These are phyloP conservation scores for Malassezia japonica DNA, from an alignment of 1,284 basidiomycete species.

Conservation along the genomic window DNA sequence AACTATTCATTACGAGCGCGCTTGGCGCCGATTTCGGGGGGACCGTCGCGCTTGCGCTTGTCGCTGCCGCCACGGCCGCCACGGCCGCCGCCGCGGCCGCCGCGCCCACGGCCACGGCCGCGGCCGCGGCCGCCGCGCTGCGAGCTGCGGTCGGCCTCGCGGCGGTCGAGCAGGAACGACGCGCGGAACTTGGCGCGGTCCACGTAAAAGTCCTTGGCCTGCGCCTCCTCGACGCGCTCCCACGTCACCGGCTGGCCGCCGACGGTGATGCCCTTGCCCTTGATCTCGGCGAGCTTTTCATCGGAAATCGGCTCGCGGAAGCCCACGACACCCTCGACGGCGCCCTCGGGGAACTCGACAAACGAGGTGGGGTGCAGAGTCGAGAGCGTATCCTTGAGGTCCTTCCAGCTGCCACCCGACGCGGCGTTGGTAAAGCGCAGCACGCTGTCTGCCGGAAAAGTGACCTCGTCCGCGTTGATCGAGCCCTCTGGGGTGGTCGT, in stretches of 20 bases:
- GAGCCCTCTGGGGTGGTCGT: slow-evolving; percentile 60
- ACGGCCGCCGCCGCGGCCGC: slow-evolving; percentile 9
- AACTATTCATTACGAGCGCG: slow-evolving; percentile 8
- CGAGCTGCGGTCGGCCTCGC: slow-evolving; percentile 50
- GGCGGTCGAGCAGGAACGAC: slow-evolving; percentile 50
- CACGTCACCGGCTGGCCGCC: slow-evolving; percentile 50
- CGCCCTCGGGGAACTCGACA: slow-evolving; percentile 40
- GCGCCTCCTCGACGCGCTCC: slow-evolving; percentile 53
- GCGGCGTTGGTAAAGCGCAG: slow-evolving; percentile 57
- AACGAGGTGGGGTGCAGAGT: slow-evolving; percentile 36
- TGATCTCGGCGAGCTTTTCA: slow-evolving; percentile 50
- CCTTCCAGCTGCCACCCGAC: slow-evolving; percentile 51
- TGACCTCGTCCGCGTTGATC: slow-evolving; percentile 61
- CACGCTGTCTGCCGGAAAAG: slow-evolving; percentile 60
- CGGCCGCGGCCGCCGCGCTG: slow-evolving; percentile 51
- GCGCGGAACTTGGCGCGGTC: slow-evolving; percentile 58
- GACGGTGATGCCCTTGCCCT: slow-evolving; percentile 49
- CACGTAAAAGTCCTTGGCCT: slow-evolving; percentile 65
- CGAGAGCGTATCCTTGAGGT: slow-evolving; percentile 50
- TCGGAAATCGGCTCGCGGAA: slow-evolving; percentile 50
- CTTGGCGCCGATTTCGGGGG: slow-evolving; percentile 12
- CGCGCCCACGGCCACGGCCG: slow-evolving; percentile 38
- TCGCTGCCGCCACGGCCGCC: slow-evolving; percentile 17
- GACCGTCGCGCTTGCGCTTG: slow-evolving; percentile 30
- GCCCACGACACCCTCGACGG: slow-evolving; percentile 50